A percentile compares a stretch with the other conserved stretches of the same genome.
These are phyloP conservation scores for Mercurialis annua DNA, from an alignment of 345 rosid species.

Conservation along the genomic window DNA sequence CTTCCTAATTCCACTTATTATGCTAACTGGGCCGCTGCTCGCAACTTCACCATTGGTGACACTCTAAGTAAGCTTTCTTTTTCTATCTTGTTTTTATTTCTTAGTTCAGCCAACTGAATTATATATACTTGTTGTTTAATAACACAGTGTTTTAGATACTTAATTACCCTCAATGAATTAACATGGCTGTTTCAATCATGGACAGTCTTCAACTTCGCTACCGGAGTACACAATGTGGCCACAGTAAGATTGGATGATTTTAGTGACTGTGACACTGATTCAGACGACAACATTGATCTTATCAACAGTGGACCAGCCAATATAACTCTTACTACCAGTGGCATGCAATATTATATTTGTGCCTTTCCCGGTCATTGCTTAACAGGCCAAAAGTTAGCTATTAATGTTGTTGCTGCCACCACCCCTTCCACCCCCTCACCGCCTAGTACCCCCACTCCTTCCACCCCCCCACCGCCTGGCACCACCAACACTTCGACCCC, in stretches of 20 bases:
- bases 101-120: neutral
- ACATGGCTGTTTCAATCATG: neutral
- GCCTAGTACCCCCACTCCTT: conserved; percentile 2
- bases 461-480: no score
- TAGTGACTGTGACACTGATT: conserved; percentile 8
- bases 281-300: neutral
- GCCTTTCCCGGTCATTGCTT: conserved; percentile 21
- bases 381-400: conserved; percentile 10
- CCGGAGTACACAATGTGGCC: conserved; percentile 23
- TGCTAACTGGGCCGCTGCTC: conserved; percentile 11
- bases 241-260: conserved; percentile 7
- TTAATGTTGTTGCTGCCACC: conserved; percentile 1
- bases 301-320: conserved; percentile 1
- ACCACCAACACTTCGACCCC: neutral
- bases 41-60: conserved; percentile 10
- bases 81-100: neutral
- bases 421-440: conserved; percentile 1
- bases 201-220: conserved; percentile 22
- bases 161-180: neutral
- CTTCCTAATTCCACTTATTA: neutral
- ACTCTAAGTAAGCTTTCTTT: conserved; percentile 9
- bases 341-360: conserved; percentile 11
- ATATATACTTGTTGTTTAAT: no score
- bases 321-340: conserved; percentile 5
- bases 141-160: neutral